phyloP scores from a whole-genome alignment of 2,329 filamentous ascomycete species.

The Fusarium buharicum region DNA sequence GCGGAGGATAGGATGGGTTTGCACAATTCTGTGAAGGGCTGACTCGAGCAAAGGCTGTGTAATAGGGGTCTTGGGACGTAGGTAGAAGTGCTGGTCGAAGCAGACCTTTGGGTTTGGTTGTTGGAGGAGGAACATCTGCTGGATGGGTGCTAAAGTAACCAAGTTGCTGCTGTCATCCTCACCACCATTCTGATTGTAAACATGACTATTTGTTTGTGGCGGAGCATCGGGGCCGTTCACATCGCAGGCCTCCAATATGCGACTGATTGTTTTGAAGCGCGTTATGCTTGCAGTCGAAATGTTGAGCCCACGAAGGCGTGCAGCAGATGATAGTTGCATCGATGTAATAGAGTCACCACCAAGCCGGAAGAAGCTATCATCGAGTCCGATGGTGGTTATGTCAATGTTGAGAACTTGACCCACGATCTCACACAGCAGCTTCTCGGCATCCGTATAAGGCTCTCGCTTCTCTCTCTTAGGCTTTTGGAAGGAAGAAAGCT shows the following conservation, averaged over 20 bases:
- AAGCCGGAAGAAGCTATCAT: constrained; percentile 14
- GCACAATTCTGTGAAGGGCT: constrained; percentile 6
- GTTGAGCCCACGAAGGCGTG: constrained; percentile 4
- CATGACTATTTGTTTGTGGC: neutral
- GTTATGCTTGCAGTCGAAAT: constrained; percentile 7
- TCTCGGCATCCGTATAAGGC: constrained; percentile 3
- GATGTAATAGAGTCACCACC: constrained; percentile 21
- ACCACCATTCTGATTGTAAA: neutral
- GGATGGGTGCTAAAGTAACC: constrained; percentile 8
- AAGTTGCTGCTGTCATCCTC: neutral
- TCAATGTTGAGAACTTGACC: constrained; percentile 6
- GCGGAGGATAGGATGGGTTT: constrained; percentile 13
- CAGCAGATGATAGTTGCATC: constrained; percentile 24
- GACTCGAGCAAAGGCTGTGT: neutral
- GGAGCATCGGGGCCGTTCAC: neutral
- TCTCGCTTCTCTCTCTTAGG: neutral
- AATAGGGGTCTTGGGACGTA: constrained; percentile 3
- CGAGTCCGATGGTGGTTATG: constrained; percentile 1
- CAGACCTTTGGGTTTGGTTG: constrained; percentile 10
- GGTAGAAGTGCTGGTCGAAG: constrained; percentile 20
- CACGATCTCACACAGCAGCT: constrained; percentile 1
- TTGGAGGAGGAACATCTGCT: constrained; percentile 24
- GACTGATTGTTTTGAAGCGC: constrained; percentile 9
- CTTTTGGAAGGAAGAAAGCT: constrained; percentile 8
- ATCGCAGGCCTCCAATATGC: constrained; percentile 3